phyloP scores from a whole-genome alignment of 2,329 filamentous ascomycete genomes.

The Fusarium sp. region DNA sequence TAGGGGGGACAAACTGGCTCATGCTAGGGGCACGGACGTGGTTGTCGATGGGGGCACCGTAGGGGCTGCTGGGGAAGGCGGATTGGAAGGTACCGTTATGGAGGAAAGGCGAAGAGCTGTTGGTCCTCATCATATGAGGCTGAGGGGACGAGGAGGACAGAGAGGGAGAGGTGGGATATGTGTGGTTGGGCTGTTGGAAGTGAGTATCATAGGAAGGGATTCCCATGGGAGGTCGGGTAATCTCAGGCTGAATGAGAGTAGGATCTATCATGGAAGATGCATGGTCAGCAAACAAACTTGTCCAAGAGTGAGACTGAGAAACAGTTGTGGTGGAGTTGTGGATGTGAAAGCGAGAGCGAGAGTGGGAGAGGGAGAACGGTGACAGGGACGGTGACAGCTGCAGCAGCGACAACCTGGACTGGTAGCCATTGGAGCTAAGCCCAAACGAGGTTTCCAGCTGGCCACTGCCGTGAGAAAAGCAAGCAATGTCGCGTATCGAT shows the following conservation, averaged over 20 bases:
- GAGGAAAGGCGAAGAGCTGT: conserved; percentile 76
- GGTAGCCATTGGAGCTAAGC: conserved; percentile 27
- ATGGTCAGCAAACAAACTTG: conserved; percentile 52
- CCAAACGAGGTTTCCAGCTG: conserved; percentile 39
- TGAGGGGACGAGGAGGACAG: conserved; percentile 66
- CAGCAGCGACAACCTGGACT: conserved; percentile 7
- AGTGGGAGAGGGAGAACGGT: conserved; percentile 4
- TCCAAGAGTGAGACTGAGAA: conserved; percentile 8
- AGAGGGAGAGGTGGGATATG: conserved; percentile 73
- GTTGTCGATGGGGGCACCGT: conserved; percentile 58
- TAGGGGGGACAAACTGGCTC: conserved; percentile 74
- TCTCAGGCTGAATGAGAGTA: conserved; percentile 68
- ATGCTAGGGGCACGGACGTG: conserved; percentile 74
- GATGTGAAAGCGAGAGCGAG: not conserved
- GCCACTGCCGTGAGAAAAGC: conserved; percentile 40
- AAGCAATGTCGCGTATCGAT: conserved; percentile 36
- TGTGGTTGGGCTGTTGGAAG: conserved; percentile 60
- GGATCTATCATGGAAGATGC: conserved; percentile 59
- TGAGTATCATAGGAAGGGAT: conserved; percentile 60
- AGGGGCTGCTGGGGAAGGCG: conserved; percentile 66
- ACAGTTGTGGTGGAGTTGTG: conserved; percentile 23
- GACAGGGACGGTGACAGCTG: conserved; percentile 29
- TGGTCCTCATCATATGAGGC: conserved; percentile 61
- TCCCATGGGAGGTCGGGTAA: conserved; percentile 61
- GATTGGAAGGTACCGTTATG: conserved; percentile 66